Evolutionary conservation across 495 filamentous ascomycete genomes (phyloP), one percentile per base, ranked within the genome.

Genomic region (Extremus antarcticus): DNA sequence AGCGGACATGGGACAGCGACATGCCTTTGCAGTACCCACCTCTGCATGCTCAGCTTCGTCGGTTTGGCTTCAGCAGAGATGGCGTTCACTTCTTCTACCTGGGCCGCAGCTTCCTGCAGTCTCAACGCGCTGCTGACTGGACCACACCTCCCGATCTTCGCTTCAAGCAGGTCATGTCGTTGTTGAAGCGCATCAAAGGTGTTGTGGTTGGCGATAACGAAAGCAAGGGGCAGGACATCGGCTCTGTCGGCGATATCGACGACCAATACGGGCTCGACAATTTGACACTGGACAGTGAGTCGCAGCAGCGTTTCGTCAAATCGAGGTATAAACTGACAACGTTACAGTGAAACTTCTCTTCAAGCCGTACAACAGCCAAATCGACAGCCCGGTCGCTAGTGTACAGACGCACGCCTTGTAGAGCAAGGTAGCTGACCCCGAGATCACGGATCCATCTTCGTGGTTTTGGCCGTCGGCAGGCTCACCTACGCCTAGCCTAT

Each of bases 31-130:
- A 85, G 59, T 85, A 84, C 58, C 79, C 78, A 16, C 74, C 75
- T 0, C 57, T 68, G n/a, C 56, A 63, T 10, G 63, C 56, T 0
- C 66, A 68, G 47, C 69, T 71, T 23, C 70, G 71, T 21, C 75
- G 82, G 10, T 71, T 80, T 51, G 82, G 83, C 0, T 85, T 85
- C 63, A 80, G 75, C 55, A 66, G 79, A 24, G 83, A 85, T 60
- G 83, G 76, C 8, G 72, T 83, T 10, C 79, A 81, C 53, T 85
- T 83, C 60, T 85, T 79, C 66, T 85, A 75, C 72, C 69, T 86
- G 55, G 81, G 77, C 13, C 80, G 71, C 46, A 53, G 63, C 29
- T 71, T 73, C 59, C 61, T 81, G 50, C 74, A 75, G 58, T 74
- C 70, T 38, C 73, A 70, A 16, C 63, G 72, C 23, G 60, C 66